A percentile compares a stretch with the other conserved stretches of the same genome.
Conservation (phyloP, 2,329 filamentous ascomycete species). For the Ascochyta pisi region DNA sequence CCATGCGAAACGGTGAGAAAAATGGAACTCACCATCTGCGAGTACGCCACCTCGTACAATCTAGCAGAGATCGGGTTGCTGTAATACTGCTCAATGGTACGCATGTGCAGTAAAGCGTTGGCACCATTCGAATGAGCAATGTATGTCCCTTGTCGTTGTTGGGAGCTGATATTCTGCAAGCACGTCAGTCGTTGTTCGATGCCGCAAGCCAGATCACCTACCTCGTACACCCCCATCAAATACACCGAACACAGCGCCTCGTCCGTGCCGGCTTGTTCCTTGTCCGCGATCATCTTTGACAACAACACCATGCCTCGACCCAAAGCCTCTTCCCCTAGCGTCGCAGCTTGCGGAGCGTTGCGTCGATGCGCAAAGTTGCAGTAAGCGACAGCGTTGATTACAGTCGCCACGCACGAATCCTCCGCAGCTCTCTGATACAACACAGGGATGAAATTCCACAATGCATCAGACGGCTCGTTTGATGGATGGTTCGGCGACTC, state of each 20-base stretch:
- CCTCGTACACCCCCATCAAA: slow-evolving; percentile 42
- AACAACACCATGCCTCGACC: slow-evolving; percentile 32
- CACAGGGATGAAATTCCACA: slow-evolving; percentile 38
- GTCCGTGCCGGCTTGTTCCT: slow-evolving; percentile 29
- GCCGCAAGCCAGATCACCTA: not conserved
- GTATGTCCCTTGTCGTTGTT: slow-evolving; percentile 29
- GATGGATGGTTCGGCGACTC: slow-evolving; percentile 25
- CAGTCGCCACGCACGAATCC: slow-evolving; percentile 32
- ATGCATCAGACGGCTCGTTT: slow-evolving; percentile 29
- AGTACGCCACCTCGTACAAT: slow-evolving; percentile 37
- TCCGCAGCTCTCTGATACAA: slow-evolving; percentile 30
- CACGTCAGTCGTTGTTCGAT: not conserved
- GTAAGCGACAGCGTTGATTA: slow-evolving; percentile 37
- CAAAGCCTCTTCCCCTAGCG: slow-evolving; percentile 32
- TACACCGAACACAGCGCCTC: slow-evolving; percentile 36
- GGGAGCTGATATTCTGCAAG: slow-evolving; percentile 32
- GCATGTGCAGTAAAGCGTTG: slow-evolving; percentile 36
- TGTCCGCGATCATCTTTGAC: slow-evolving; percentile 33
- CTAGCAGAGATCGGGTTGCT: slow-evolving; percentile 33
- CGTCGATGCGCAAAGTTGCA: slow-evolving; percentile 38
- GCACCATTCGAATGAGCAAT: slow-evolving; percentile 39
- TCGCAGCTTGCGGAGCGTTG: slow-evolving; percentile 31
- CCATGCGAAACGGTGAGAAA: not conserved
- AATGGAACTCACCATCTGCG: slow-evolving; percentile 32
- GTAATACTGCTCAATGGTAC: slow-evolving; percentile 33